Evolutionary conservation across 345 rosid genomes (phyloP), one percentile per base, ranked within the genome.

Genomic region (rapeseed (Brassica napus)): DNA sequence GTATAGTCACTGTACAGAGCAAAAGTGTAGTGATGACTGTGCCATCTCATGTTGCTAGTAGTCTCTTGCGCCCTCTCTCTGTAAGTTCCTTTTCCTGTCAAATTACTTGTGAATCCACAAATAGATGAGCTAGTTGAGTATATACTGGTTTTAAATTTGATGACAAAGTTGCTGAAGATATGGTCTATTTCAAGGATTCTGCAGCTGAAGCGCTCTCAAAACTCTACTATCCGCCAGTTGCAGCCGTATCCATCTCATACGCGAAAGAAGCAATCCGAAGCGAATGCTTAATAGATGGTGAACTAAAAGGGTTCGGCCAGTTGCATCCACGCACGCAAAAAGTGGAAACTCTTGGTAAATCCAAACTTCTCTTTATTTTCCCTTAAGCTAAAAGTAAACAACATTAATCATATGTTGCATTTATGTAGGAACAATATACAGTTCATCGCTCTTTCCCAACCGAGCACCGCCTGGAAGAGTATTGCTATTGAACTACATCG

Each of bases 241-340:
- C 99, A 28, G 94, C 97, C 60, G 99, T 92, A 14, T 83, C 97
- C 39, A 31, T 96, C 79, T 90, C 98, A 64, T 96, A 96, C 80
- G 95, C 97, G 8, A 83, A 88, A 85, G 99, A 88, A 73, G 97
- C 97, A 79, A 88, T 96, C 80, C 88, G 90, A 57, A 68, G 79
- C 34, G 97, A 91, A 65, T 69, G 97, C 83, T 77, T 95, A 72
- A 84, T 90, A 69, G 97, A 90, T 75, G 91, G 92, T 78, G 93
- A 93, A 79, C 92, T 95, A 68, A 93, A 95, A 81, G 98, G 99
- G 10, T 96, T 93, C 75, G 99, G 99, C 65, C 98, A 92, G 81
- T 79, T 95, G 84, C 98, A 91, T 88, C 99, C 98, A 52, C 93
- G 98, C 68, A 95, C 93, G 71, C 99, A 95, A 87, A 96, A 97